Percentiles rank a stretch among this genome's conserved stretches.
phyloP scores from a whole-genome alignment of 2,329 filamentous ascomycete species.

The Calonectria crousiana region DNA sequence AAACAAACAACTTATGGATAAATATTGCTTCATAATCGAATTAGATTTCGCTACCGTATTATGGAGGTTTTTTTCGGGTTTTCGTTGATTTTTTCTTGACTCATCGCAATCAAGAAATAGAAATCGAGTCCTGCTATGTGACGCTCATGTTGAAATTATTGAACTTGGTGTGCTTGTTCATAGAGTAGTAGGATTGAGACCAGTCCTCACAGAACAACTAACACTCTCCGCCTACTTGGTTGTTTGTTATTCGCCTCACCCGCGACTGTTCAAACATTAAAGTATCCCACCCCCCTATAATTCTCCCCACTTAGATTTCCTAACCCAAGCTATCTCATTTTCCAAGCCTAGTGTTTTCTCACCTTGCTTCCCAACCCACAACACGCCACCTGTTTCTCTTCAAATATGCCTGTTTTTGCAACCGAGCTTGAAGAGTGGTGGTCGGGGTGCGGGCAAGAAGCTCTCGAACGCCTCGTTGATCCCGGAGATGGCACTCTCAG shows the following conservation, averaged over 20 bases:
- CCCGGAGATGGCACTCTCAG: conserved; percentile 26
- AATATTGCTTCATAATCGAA: background rate
- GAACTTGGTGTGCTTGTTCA: background rate
- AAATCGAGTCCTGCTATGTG: no score
- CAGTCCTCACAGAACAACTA: background rate
- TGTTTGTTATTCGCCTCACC: background rate
- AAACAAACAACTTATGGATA: background rate
- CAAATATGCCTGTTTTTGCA: conserved; percentile 46
- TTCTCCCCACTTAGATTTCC: background rate
- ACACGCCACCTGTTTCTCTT: background rate
- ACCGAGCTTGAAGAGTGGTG: conserved; percentile 51
- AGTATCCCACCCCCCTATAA: background rate
- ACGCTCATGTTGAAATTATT: background rate
- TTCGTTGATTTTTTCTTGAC: background rate
- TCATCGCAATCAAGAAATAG: background rate
- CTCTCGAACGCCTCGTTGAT: conserved; percentile 44
- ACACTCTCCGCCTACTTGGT: no score
- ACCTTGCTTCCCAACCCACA: background rate
- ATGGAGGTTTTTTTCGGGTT: background rate
- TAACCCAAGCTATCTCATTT: background rate
- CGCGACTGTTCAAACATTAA: background rate
- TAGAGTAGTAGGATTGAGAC: background rate
- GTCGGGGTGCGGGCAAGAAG: conserved; percentile 43
- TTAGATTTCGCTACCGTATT: no score
- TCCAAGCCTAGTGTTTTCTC: no score